Evolutionary conservation across 192 early-diverging fungal genomes (phyloP), one percentile per base, ranked within the genome.

Genomic region (Coemansia sp.): DNA sequence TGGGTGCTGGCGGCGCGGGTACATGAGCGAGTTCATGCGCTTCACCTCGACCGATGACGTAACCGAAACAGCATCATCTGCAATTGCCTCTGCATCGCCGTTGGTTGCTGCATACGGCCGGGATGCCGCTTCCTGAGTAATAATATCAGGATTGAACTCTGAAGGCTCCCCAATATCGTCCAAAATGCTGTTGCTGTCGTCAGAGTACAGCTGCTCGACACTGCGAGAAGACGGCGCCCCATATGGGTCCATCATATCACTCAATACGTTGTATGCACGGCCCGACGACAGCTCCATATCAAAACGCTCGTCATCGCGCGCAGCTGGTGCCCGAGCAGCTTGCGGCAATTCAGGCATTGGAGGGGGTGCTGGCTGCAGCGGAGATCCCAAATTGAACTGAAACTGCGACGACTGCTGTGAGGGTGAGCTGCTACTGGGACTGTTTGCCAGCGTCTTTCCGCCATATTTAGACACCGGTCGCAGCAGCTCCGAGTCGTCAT

Each of bases 241-340:
- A 11, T 66, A 66, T 14, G 70, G 70, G n/a, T 72, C 70, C 70
- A 72, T 72, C n/a, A 72, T 63, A 41, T 72, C 70, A 51, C 50
- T 55, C 20, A 72, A 59, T 31, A 62, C 70, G 16, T 66, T 60
- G 39, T 66, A 62, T 31, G 70, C 70, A 39, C 70, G 63, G 12
- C 70, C 70, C 8, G 63, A 62, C 16, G 57, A 65, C 53, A 65
- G 26, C 20, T 72, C 70, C 30, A 57, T 50, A 30, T 52, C 65
- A 16, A 68, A 68, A 5, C 50, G 50, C 36, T 43, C 39, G 31
- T 45, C 58, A 44, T 57, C 53, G 35, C 48, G 54, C 38, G 50
- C 21, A 19, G 28, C 51, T 1, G 57, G 35, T 11, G 55, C 39
- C 16, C 53, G 61, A 2, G 30, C n/a, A 3, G 26, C 35, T 9